Evolutionary conservation across 2,329 filamentous ascomycete genomes (phyloP), one percentile per base, ranked within the genome.

Genomic region (Exserohilum rostratum): DNA sequence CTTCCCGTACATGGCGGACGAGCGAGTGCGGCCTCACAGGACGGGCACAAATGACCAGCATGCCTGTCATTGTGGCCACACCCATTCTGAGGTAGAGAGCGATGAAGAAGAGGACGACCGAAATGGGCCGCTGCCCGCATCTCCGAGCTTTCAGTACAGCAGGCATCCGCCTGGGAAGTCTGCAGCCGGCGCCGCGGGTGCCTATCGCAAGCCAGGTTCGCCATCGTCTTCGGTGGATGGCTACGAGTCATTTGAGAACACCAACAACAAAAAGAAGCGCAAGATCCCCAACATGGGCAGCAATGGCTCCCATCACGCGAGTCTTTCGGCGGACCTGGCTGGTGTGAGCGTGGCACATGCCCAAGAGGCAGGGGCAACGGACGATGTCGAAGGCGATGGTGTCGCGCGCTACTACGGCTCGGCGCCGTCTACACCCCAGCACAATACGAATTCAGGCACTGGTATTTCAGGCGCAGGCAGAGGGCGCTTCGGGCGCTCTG

Each of bases 231-330:
- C 88, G 20, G 83, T 85, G 10, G 93, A 98, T 73, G 92, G 93
- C 12, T 98, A 98, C 74, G 95, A 99, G 75, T 95, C 91, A 6
- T 96, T 97, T 68, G 95, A 99, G 76, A 98, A 98, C 69, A 96
- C 91, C 31, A 98, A 96, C 75, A 99, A 99, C 74, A 99, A 99
- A 78, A 99, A 98, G 81, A 98, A 99, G 77, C 86, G 95, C 64
- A 99, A 99, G 78, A 98, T 99, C 33, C 95, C 95, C 0, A 92
- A 92, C 0, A 91, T 91, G 9, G 90, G 90, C 15, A 90, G 90
- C 66, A 81, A 87, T 12, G 84, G 79, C 50, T 77, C 81, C 58
- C 84, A 86, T 68, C 81, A 86, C 60, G 62, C 66, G 33, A 78
- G 80, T 52, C 75, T 90, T 46, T 86, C 85, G 13, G 82, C 84